A percentile compares a stretch with the other conserved stretches of the same genome.
These are phyloP conservation scores for Metschnikowia arizonensis DNA, from an alignment of 805 yeast genomes.

Conservation along the genomic window DNA sequence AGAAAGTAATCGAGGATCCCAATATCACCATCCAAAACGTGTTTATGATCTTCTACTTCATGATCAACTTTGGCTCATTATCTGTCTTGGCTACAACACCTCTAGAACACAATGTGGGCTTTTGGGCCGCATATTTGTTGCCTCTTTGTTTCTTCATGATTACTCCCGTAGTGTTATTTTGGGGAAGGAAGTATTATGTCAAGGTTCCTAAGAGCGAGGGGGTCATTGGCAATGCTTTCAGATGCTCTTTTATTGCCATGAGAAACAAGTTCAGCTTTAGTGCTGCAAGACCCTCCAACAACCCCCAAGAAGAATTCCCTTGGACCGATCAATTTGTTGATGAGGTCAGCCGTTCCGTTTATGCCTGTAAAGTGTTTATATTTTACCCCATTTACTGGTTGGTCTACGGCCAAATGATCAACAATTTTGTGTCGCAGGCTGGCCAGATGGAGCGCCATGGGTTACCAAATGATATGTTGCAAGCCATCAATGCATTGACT, in stretches of 20 bases:
- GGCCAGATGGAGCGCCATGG: constrained; percentile 18
- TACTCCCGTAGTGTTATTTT: constrained; percentile 10
- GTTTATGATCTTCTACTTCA: constrained; percentile 15
- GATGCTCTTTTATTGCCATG: constrained; percentile 8
- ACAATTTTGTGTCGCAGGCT: constrained; percentile 16
- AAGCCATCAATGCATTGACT: constrained; percentile 12
- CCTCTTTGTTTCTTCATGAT: constrained; percentile 13
- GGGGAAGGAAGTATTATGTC: constrained; percentile 11
- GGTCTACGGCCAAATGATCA: constrained; percentile 17
- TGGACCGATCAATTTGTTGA: constrained; percentile 16
- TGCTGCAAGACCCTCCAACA: constrained; percentile 14
- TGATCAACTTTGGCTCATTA: constrained; percentile 17
- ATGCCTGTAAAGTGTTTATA: constrained; percentile 16
- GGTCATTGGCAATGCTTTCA: constrained; percentile 12
- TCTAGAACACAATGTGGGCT: constrained; percentile 12
- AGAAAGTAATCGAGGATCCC: constrained; percentile 14
- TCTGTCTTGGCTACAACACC: constrained; percentile 14
- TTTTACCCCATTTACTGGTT: constrained; percentile 17
- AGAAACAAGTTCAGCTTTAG: constrained; percentile 11
- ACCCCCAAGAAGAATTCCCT: constrained; percentile 12
- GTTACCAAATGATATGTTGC: constrained; percentile 16
- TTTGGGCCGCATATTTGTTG: constrained; percentile 16
- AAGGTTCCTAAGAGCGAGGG: constrained; percentile 13
- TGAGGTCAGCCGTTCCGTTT: constrained; percentile 12
- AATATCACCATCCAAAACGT: constrained; percentile 15